Evolutionary conservation across 805 yeast species (phyloP), one percentile per base, ranked within the genome.

Genomic region (Metschnikowia bowlesiae): DNA sequence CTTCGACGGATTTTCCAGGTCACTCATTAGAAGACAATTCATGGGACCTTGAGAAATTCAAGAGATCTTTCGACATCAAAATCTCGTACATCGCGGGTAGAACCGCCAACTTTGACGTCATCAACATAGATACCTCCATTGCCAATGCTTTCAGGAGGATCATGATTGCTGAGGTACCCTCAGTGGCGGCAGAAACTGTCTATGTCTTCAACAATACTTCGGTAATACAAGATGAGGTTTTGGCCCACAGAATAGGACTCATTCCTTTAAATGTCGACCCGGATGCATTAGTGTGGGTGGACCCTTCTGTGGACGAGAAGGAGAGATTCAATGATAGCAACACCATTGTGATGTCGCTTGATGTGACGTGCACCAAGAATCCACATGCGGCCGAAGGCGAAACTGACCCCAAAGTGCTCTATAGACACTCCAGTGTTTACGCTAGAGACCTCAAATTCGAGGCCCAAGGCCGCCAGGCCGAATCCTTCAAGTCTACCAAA

Each of bases 141-240:
- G 91, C 98, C 41, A 94, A 94, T 73, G 97, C 99, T 0, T 90
- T 92, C 71, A 85, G 99, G 65, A 85, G 99, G 64, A 87, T 94
- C 61, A 91, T 94, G 98, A 84, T 94, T 49, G 81, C 97, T 1
- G 99, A 94, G 67, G 96, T 94, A 38, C 99, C 99, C 18, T 81
- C 94, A 1, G 95, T 92, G 43, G 98, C 99, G 13, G 87, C 96
- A 22, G 99, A 94, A 69, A 82, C 88, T 54, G 89, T 94, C 14
- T 90, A 85, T 65, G 80, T 94, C 52, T 87, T 87, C 74, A 92
- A 89, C 77, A 94, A 94, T 70, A 94, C 99, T 1, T 89, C 97
- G 1, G 97, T 94, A 44, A 89, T 94, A 56, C 97, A 91, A 68
- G 99, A 94, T 68, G 99, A 94, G 73, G 97, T 94, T 16, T 79